Conservation (phyloP, 2,329 filamentous ascomycete genomes). For the Sphaerulina populicola region DNA sequence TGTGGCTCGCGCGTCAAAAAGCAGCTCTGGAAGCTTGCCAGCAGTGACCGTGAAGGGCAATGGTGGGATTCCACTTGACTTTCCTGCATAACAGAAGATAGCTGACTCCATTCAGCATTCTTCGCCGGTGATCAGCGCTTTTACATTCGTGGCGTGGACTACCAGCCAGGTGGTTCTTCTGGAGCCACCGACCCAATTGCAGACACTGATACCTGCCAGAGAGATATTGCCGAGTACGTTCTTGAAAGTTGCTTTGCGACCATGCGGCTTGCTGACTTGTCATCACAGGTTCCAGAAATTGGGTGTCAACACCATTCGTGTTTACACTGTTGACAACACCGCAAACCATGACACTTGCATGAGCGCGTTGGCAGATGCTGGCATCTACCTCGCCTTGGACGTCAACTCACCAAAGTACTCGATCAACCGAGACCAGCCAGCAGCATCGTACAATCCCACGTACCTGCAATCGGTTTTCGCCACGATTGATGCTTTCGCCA, state of each 20-base stretch:
- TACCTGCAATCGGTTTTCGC: conserved; percentile 84
- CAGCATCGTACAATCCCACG: conserved; percentile 70
- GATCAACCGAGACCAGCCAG: conserved; percentile 68
- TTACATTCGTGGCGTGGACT: conserved; percentile 55
- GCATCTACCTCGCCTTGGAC: conserved; percentile 86
- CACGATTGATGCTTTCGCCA: conserved; percentile 73
- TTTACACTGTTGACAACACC: conserved; percentile 88
- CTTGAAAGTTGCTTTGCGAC: not conserved
- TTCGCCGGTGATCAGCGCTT: conserved; percentile 54
- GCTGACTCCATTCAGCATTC: conserved; percentile 45
- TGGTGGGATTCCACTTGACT: conserved; percentile 34
- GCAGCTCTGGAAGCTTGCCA: conserved; percentile 42
- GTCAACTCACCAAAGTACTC: conserved; percentile 89
- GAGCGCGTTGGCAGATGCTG: conserved; percentile 66
- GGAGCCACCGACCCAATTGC: conserved; percentile 65
- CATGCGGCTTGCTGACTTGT: not conserved
- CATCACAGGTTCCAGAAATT: conserved; percentile 61
- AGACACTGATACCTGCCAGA: conserved; percentile 59
- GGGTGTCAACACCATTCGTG: conserved; percentile 82
- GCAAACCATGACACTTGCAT: conserved; percentile 77
- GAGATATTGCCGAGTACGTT: conserved; percentile 59
- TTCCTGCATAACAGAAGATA: not conserved
- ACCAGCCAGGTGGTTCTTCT: conserved; percentile 49
- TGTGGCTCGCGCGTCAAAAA: conserved; percentile 31
- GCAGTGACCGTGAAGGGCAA: conserved; percentile 56